Conservation (phyloP, 139 green algal species). For the Ulvella scutata region DNA sequence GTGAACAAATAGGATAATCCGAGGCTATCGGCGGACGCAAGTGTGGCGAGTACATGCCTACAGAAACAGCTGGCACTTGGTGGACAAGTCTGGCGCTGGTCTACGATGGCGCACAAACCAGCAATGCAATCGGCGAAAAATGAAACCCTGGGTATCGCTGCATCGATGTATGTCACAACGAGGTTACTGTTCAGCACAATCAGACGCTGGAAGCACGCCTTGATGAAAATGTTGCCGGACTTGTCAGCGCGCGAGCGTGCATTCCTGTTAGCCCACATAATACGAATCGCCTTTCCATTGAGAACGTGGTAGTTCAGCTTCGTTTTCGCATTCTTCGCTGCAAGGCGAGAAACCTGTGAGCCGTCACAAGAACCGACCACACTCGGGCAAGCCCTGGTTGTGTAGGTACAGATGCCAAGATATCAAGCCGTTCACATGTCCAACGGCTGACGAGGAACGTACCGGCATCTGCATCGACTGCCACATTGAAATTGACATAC, state of each 20-base stretch:
- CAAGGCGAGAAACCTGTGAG: slow-evolving; percentile 2
- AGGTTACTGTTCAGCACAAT: not conserved
- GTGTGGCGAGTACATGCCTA: not conserved
- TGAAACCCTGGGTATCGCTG: not conserved
- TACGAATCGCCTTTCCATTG: slow-evolving; percentile 75
- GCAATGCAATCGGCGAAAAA: not conserved
- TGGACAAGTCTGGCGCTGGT: not conserved
- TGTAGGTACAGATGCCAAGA: not conserved
- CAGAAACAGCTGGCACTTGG: not conserved
- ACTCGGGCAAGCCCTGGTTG: not conserved
- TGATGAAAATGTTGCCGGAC: slow-evolving; percentile 93
- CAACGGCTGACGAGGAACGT: slow-evolving; percentile 1
- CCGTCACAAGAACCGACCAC: not conserved
- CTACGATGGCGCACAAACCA: not conserved
- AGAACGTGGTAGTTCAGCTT: slow-evolving; percentile 79
- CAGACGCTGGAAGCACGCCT: slow-evolving; percentile 23
- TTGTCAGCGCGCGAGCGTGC: slow-evolving; percentile 51
- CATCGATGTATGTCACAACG: not conserved
- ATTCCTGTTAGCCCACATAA: slow-evolving; percentile 88
- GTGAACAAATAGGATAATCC: not conserved
- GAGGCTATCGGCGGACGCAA: not conserved
- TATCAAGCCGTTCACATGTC: not conserved
- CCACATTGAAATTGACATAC: slow-evolving; percentile 90
- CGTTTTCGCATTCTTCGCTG: slow-evolving; percentile 71
- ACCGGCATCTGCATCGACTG: slow-evolving; percentile 64